These are phyloP conservation scores for Fusarium bactridioides DNA, from an alignment of 2,329 filamentous ascomycete species.

Conservation along the genomic window DNA sequence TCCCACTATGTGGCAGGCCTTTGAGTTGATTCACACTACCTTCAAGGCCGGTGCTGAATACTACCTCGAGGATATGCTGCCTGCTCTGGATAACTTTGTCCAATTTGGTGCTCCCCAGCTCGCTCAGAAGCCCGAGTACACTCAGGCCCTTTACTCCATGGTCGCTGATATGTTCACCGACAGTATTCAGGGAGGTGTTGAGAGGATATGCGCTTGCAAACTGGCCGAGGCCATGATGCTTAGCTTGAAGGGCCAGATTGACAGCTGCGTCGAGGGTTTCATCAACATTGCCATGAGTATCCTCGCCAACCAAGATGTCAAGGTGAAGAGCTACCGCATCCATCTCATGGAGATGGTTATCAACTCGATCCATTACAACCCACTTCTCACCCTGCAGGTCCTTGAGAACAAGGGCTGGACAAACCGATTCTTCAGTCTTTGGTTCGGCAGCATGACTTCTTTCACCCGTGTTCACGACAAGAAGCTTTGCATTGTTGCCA, in stretches of 20 bases:
- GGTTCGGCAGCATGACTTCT: slow-evolving; percentile 95
- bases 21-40: slow-evolving; percentile 93
- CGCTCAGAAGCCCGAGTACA: slow-evolving; percentile 83
- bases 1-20: slow-evolving; percentile 97
- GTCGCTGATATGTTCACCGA: slow-evolving; percentile 94
- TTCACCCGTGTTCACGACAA: slow-evolving; percentile 98
- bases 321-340: slow-evolving; percentile 92
- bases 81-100: slow-evolving; percentile 96
- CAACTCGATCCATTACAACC: slow-evolving; percentile 98
- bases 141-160: slow-evolving; percentile 91
- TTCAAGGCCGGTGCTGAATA: slow-evolving; percentile 98
- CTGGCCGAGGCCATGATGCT: slow-evolving; percentile 97
- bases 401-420: slow-evolving; percentile 95
- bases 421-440: slow-evolving; percentile 98
- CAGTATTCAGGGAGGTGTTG: slow-evolving; percentile 89
- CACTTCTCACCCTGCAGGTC: slow-evolving; percentile 80
- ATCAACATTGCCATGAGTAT: slow-evolving; percentile 88
- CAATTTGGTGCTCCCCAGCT: slow-evolving; percentile 87
- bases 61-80: slow-evolving; percentile 98
- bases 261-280: slow-evolving; percentile 88
- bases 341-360: slow-evolving; percentile 99
- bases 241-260: slow-evolving; percentile 86
- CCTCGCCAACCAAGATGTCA: slow-evolving; percentile 76
- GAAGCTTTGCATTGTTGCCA: slow-evolving; percentile 95
- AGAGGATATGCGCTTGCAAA: slow-evolving; percentile 97